Evolutionary conservation across 768 basidiomycete species (phyloP), one percentile per base, ranked within the genome.

Genomic region (Collybia sordida): DNA sequence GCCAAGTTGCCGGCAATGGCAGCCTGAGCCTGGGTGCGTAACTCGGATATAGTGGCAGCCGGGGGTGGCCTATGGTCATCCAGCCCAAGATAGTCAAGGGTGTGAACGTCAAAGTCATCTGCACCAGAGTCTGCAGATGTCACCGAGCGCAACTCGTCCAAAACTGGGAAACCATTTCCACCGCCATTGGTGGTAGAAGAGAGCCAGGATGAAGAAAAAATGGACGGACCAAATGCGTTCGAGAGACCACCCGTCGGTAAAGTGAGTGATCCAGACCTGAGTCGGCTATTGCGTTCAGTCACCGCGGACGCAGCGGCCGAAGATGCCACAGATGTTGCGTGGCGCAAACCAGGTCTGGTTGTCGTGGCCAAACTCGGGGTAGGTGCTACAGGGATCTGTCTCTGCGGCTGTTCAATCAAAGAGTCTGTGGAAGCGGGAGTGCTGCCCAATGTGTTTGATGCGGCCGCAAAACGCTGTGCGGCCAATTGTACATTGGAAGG

Each of bases 11-110:
- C 86, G 22, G 90, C 87, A 63, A 95, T 92, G 31, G 90, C 93
- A 39, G 89, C 88, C 67, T 94, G 93, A 34, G 90, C 89, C 63
- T 94, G 93, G 56, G 81, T 90, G 59, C 92, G 86, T 53, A 95
- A 73, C 69, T 95, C 94, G 17, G 90, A 83, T 53, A 95, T 85
- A 34, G 92, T 93, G 9, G 92, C 93, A 4, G 92, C 90, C 2
- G 86, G 86, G n/a, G 88, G 83, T 44, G 81, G 83, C 45, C 86
- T 80, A 57, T 80, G 75, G 53, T 77, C 95, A 59, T 94, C 96
- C 59, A 98, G 78, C 38, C 96, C 96, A 43, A 98, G 88, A 68
- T 98, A 98, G 68, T 97, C 95, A 53, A 98, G 81, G 22, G 96
- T 98, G 63, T 93, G 92, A 39, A 94, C 90, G 59, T 93, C 90